Conservation (phyloP, 169 alveolate species). For the Plasmodium knowlesi region DNA sequence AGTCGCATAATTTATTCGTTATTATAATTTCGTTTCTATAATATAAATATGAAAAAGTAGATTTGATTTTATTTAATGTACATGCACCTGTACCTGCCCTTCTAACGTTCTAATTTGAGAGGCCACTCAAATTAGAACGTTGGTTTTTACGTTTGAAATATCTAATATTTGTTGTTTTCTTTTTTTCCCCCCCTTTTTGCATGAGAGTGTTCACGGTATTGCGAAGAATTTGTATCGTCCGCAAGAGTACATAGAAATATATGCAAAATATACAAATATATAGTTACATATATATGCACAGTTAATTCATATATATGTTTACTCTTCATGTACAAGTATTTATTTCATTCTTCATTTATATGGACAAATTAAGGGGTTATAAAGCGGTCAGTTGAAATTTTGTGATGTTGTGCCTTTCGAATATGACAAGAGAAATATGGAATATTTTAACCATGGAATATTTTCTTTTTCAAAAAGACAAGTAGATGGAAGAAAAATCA, state of each 20-base stretch:
- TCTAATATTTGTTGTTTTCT: not conserved
- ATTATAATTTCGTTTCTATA: not conserved
- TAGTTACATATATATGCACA: not conserved
- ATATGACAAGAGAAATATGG: slow-evolving; percentile 10
- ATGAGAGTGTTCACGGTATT: not conserved
- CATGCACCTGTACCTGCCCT: not conserved
- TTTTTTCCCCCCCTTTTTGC: not conserved
- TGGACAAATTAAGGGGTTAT: not conserved
- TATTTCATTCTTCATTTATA: not conserved
- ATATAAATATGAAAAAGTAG: not conserved
- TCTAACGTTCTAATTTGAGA: not conserved
- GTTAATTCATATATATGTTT: not conserved
- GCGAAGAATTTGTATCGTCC: not conserved
- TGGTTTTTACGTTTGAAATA: not conserved
- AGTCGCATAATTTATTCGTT: not conserved
- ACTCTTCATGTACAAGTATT: not conserved
- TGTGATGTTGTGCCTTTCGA: not conserved
- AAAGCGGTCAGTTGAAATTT: not conserved
- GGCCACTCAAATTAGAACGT: not conserved
- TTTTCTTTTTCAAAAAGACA: not conserved
- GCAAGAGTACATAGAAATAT: not conserved
- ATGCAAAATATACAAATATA: not conserved
- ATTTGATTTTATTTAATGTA: not conserved
- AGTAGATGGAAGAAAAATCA: not conserved
- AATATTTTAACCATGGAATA: slow-evolving; percentile 14